A percentile compares a stretch with the other conserved stretches of the same genome.
These are phyloP conservation scores for Phaeoacremonium minimum DNA, from an alignment of 2,329 filamentous ascomycete species.

Conservation along the genomic window DNA sequence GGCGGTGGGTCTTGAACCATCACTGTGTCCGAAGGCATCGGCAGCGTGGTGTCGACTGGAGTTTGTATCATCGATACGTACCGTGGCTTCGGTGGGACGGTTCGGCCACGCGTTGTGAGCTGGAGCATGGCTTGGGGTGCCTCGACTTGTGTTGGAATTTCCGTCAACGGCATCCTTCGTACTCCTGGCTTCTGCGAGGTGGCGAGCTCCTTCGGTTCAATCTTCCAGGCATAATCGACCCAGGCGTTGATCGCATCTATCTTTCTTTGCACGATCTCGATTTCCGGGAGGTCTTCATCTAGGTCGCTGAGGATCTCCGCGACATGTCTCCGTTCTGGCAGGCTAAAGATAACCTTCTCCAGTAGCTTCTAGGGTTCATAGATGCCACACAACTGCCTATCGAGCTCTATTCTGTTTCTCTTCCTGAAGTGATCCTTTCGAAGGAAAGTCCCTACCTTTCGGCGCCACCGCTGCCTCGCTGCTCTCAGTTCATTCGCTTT, in stretches of 20 bases:
- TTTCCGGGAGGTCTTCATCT: slow-evolving; percentile 1
- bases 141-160: background rate
- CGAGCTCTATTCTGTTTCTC: background rate
- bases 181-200: too few species aligned
- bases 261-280: background rate
- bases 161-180: too few species aligned
- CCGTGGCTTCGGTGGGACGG: background rate
- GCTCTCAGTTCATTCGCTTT: slow-evolving; percentile 1
- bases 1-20: background rate
- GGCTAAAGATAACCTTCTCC: background rate
- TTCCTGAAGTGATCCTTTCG: background rate
- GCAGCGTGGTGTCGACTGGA: background rate
- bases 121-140: background rate
- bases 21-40: background rate
- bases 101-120: background rate
- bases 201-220: background rate
- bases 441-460: background rate
- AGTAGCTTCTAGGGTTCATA: background rate
- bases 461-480: background rate
- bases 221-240: slow-evolving; percentile 1
- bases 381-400: background rate
- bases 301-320: background rate
- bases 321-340: background rate
- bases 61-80: background rate
- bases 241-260: background rate